Conservation (phyloP, 2,329 filamentous ascomycete species). For the Fusarium goolgardi region DNA sequence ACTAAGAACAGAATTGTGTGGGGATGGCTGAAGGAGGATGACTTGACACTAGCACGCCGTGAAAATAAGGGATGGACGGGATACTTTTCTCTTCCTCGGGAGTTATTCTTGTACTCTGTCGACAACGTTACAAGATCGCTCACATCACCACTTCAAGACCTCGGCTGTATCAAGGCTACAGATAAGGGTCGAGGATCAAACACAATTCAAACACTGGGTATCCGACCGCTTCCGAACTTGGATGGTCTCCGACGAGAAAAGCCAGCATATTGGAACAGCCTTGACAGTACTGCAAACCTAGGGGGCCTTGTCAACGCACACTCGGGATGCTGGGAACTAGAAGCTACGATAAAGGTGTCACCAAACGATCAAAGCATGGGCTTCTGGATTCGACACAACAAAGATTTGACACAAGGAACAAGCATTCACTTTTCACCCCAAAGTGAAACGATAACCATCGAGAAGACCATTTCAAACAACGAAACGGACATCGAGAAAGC, state of each 20-base stretch:
- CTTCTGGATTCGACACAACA: slow-evolving; percentile 44
- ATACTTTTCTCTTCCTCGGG: slow-evolving; percentile 59
- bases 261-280: slow-evolving; percentile 24
- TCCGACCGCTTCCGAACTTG: slow-evolving; percentile 47
- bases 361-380: slow-evolving; percentile 20
- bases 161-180: slow-evolving; percentile 55
- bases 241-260: slow-evolving; percentile 36
- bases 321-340: slow-evolving; percentile 43
- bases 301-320: slow-evolving; percentile 4
- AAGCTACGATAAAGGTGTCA: slow-evolving; percentile 40
- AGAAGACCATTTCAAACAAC: slow-evolving; percentile 50
- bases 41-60: slow-evolving; percentile 56
- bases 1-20: slow-evolving; percentile 56
- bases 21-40: slow-evolving; percentile 65
- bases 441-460: slow-evolving; percentile 56
- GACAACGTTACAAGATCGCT: slow-evolving; percentile 53
- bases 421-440: slow-evolving; percentile 53
- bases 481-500: slow-evolving; percentile 52
- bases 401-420: slow-evolving; percentile 50
- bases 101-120: slow-evolving; percentile 55
- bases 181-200: slow-evolving; percentile 36
- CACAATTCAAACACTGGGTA: slow-evolving; percentile 58
- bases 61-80: slow-evolving; percentile 63
- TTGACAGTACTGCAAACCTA: not conserved
- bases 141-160: slow-evolving; percentile 51